Conservation (phyloP, 2,329 filamentous ascomycete species). For the Pyrenophora graminea region DNA sequence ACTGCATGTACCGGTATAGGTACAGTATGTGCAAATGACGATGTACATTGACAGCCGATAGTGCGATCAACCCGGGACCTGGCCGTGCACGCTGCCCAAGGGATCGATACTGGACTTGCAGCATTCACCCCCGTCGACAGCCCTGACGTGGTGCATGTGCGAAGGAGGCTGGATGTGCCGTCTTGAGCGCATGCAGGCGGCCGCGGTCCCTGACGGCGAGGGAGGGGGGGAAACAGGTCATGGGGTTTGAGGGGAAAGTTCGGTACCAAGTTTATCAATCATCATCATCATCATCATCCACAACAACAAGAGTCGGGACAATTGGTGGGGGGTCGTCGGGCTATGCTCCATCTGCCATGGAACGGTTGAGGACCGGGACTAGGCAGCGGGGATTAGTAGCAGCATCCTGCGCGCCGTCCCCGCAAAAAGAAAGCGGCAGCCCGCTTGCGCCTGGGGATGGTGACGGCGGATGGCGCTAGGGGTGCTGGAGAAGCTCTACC, state of each 20-base stretch:
- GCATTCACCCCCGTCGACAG: slow-evolving; percentile 1
- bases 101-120: neutral
- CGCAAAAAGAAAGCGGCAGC: slow-evolving; percentile 18
- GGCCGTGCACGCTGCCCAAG: slow-evolving; percentile 13
- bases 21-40: slow-evolving; percentile 24
- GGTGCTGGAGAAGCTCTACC: slow-evolving; percentile 14
- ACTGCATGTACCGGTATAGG: neutral
- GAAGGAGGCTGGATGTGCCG: neutral
- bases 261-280: neutral
- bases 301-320: too few species aligned
- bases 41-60: slow-evolving; percentile 19
- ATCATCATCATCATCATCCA: too few species aligned
- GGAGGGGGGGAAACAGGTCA: neutral
- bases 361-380: slow-evolving; percentile 16
- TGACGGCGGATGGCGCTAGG: slow-evolving; percentile 17
- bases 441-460: slow-evolving; percentile 16
- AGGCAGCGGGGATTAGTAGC: slow-evolving; percentile 27
- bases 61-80: neutral
- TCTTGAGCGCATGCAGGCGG: neutral
- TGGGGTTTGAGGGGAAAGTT: neutral
- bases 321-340: slow-evolving; percentile 12
- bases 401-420: slow-evolving; percentile 15
- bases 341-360: slow-evolving; percentile 14
- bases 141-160: slow-evolving; percentile 19
- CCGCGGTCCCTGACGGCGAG: neutral